Evolutionary conservation across 2,329 filamentous ascomycete species (phyloP).

Genomic region (Bipolaris cookei): DNA sequence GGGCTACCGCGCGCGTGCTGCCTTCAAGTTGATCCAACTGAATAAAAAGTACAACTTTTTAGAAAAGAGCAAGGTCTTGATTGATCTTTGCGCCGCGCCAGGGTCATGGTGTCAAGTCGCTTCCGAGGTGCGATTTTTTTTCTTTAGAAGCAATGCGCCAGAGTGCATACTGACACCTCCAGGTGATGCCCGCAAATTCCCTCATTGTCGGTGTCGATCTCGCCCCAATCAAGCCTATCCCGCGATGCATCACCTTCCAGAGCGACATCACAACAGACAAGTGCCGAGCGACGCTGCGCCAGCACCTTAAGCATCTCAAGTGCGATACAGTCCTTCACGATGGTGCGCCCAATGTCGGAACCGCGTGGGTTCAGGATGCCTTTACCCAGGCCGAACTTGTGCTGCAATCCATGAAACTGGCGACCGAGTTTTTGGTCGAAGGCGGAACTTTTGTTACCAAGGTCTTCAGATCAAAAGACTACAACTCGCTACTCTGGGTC

Average conservation of each 20-base stretch:
- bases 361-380: constrained; percentile 96
- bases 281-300: constrained; percentile 85
- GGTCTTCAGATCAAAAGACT: constrained; percentile 96
- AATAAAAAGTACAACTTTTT: constrained; percentile 99
- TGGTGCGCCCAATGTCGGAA: constrained; percentile 96
- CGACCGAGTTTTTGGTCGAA: constrained; percentile 82
- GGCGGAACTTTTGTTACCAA: constrained; percentile 95
- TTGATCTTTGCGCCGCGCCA: constrained; percentile 97
- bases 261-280: constrained; percentile 98
- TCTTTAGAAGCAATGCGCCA: not conserved
- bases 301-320: constrained; percentile 94
- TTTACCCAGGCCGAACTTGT: constrained; percentile 96
- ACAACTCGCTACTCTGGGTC: constrained; percentile 94
- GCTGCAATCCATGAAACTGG: constrained; percentile 87
- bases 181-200: constrained; percentile 84
- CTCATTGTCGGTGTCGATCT: constrained; percentile 95
- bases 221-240: constrained; percentile 93
- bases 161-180: constrained; percentile 2
- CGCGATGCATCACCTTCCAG: constrained; percentile 92
- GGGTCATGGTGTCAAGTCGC: constrained; percentile 71
- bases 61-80: constrained; percentile 91
- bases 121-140: constrained; percentile 75
- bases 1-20: constrained; percentile 91
- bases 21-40: constrained; percentile 96
- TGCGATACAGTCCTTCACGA: constrained; percentile 95